Base-by-base conservation (phyloP, 306 rosid species). In the Quercus alba region DNA sequence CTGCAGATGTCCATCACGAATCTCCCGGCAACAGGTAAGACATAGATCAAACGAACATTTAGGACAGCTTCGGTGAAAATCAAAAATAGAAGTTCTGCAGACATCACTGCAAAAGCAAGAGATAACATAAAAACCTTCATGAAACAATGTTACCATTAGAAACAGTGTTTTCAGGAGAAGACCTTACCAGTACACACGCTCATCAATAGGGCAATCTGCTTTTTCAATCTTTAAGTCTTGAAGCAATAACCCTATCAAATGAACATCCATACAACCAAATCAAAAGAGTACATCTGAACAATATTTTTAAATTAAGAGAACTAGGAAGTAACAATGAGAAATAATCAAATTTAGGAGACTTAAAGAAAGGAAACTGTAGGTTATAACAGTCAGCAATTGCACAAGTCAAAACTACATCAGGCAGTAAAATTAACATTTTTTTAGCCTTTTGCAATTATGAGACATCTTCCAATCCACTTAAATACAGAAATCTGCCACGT, bases 71-170 rank as follows among this genome's bases (percentile, higher is more conserved):
- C 98, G 80, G 72, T 93, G 95, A 80, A 79, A 88, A 88, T 93
- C 93, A 82, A 87, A 88, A 81, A 94, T 93, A 5, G 99, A 94
- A 0, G 97, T 93, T 72, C 59, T 91, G 89, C 99, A 95, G 70
- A 89, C 85, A 87, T 91, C 83, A 64, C 99, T 92, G 88, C 84
- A 76, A 84, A 81, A 76, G 51, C 58, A 59, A 67, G 44, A 23
- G 4, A 9, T 10, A 41, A 72, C 25, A 59, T 56, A 15, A 52
- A 35, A 38, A 19, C 20, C 21, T 21, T 68, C 5, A 54, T 54
- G 6, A 72, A 66, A 21, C 30, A 15, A 73, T 31, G 12, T 5
- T 75, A 5, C 35, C 17, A 63, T 11, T 0, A 66, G n/a, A 72
- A 55, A 61, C 1, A 25, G 5, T 49, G 76, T 6, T 35, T 77